Percentiles rank a stretch among this genome's conserved stretches.
Evolutionary conservation across 495 filamentous ascomycete species (phyloP).

Genomic region (Podospora conica): DNA sequence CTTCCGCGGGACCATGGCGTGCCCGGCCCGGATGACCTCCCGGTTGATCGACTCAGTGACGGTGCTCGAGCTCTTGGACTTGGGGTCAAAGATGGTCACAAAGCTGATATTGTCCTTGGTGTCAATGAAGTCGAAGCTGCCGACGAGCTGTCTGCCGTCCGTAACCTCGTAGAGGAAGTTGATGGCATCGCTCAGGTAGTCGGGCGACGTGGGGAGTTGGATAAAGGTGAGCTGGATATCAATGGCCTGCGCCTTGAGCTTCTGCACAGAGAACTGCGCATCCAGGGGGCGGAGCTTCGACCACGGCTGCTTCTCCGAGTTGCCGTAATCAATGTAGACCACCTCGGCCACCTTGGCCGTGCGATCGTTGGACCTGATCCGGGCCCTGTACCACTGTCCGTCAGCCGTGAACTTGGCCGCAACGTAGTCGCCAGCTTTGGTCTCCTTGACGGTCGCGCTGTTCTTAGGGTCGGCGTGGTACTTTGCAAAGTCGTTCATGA

Average conservation of each 20-base stretch:
- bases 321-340: constrained; percentile 93
- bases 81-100: constrained; percentile 81
- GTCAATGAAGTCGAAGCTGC: constrained; percentile 77
- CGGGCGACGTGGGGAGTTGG: constrained; percentile 69
- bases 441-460: constrained; percentile 62
- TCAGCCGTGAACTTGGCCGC: constrained; percentile 85
- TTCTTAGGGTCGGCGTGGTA: constrained; percentile 78
- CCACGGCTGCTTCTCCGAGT: constrained; percentile 84
- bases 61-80: constrained; percentile 41
- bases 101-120: constrained; percentile 68
- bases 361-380: constrained; percentile 86
- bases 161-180: constrained; percentile 62
- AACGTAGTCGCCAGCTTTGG: constrained; percentile 87
- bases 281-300: constrained; percentile 69
- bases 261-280: constrained; percentile 68
- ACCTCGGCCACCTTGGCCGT: constrained; percentile 81
- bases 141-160: constrained; percentile 66
- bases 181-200: constrained; percentile 77
- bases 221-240: constrained; percentile 85
- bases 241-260: constrained; percentile 76
- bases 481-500: constrained; percentile 82
- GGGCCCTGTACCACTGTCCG: constrained; percentile 88
- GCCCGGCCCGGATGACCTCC: constrained; percentile 72
- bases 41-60: constrained; percentile 71
- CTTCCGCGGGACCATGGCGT: constrained; percentile 85